Base-by-base conservation (phyloP, 2,329 filamentous ascomycete genomes). In the Hymenoscyphus linearis region DNA sequence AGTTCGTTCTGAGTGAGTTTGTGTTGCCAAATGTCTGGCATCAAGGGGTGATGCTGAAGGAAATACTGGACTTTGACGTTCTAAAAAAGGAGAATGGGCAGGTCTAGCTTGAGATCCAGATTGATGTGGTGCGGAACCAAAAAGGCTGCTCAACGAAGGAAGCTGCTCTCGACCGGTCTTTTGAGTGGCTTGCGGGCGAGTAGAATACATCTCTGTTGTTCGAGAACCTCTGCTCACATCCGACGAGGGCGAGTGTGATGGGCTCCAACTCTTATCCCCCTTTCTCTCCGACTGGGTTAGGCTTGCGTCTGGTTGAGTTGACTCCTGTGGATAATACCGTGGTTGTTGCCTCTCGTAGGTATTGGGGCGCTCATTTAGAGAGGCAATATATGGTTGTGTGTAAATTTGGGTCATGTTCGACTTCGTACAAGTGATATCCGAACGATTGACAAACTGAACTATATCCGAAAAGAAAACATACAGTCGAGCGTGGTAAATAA, bases 141-240 rank as follows among this genome's bases (percentile, higher is more conserved):
- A 72, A 7, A 74, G 54, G 61, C 71, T 73, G 58, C 69, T 74
- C 50, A 74, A 58, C 14, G 72, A 67, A 52, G 72, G 72, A 3
- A 74, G 64, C 27, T 68, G 67, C 64, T 74, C 71, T 66, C 71
- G 65, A 27, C 64, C 57, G 35, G 63, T 47, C 13, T 69, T 68
- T 26, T 65, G 61, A 40, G 50, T 35, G 6, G 55, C 50, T 36
- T 70, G 64, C 59, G 64, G 65, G 7, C 57, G 63, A 52, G 57
- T 61, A 52, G 64, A 64, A 64, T 70, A 69, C 64, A 70, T 67
- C 4, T 70, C 64, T 61, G 55, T 66, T 47, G 44, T 55, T 58
- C 57, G 67, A 27, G 55, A 31, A 59, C 58, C 55, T 55, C 61
- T 62, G 37, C 62, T 63, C 34, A 59, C 57, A 44, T 67, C 67